Evolutionary conservation across 1,284 basidiomycete species (phyloP).

Genomic region (Coriolopsis trogii): DNA sequence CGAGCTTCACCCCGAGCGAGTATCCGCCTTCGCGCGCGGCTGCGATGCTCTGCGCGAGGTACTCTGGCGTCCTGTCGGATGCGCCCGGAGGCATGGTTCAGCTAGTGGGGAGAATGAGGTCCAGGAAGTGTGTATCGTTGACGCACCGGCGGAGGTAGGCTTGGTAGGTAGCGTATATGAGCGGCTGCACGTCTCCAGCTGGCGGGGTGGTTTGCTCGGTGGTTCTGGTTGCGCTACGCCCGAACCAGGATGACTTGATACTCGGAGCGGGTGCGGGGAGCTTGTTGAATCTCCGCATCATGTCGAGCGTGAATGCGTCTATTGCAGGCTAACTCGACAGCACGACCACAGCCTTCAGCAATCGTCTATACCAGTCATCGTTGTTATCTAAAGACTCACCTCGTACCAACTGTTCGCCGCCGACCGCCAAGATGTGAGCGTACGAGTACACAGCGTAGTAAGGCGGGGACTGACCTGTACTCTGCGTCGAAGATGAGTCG

Average conservation of each 20-base stretch:
- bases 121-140: not conserved
- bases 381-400: constrained; percentile 34
- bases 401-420: constrained; percentile 65
- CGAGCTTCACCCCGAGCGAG: constrained; percentile 90
- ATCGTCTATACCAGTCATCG: too few species aligned
- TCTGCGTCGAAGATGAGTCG: constrained; percentile 84
- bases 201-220: not conserved
- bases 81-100: constrained; percentile 6
- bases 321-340: constrained; percentile 63
- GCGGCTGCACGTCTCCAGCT: constrained; percentile 48
- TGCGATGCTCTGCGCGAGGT: constrained; percentile 68
- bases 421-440: not conserved
- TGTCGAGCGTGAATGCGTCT: constrained; percentile 75
- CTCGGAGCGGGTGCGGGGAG: constrained; percentile 38
- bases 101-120: constrained; percentile 3
- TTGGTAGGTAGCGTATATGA: constrained; percentile 84
- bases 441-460: not conserved
- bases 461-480: constrained; percentile 51
- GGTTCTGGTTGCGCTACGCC: not conserved
- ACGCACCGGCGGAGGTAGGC: constrained; percentile 77
- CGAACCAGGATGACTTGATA: constrained; percentile 14
- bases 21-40: constrained; percentile 76
- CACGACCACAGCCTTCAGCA: too few species aligned
- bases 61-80: constrained; percentile 58
- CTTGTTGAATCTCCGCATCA: constrained; percentile 80